Evolutionary conservation across 1,284 basidiomycete species (phyloP), one percentile per base, ranked within the genome.

Genomic region (Ceratobasidium sp.): DNA sequence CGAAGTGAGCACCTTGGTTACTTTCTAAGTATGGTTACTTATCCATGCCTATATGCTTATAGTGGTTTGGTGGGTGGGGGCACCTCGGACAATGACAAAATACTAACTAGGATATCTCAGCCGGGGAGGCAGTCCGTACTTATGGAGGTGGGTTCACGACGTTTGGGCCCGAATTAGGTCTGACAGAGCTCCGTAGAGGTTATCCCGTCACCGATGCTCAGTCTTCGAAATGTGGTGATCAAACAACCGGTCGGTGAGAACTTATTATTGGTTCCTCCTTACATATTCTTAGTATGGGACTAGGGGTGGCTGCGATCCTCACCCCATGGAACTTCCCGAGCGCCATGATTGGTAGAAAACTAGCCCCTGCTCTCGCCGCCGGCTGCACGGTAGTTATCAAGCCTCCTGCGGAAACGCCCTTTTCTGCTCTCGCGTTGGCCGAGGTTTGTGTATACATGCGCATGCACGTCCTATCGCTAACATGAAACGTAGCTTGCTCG

Each of bases 341-440:
- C 23, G 95, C 93, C 0, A 97, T 97, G 83, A 81, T 84, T 71
- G 81, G 91, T 0, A 88, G 93, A 21, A 96, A 96, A 77, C 80
- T 95, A 13, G 92, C 86, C 16, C 89, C 94, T 29, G 93, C 93
- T 14, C 85, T 99, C 16, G 93, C 95, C 8, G 95, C 95, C 16
- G 97, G 97, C 25, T 99, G 97, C 78, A 98, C 96, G 0, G 84
- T 88, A 1, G 95, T 99, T 66, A 87, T 98, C 78, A 99, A 99
- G 77, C 95, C 95, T 1, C 90, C 97, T 1, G 86, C 95, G 1
- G 96, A 99, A 79, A 95, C 97, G 0, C 97, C 97, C 0, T 97
- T 93, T 79, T 95, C 94, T 41, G 88, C 90, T 16, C 84, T 99
- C 21, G 97, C 96, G 2, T 80, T 97, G 16, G 87, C 85, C 6